Percentiles rank a stretch among this genome's conserved stretches.
Evolutionary conservation across 441 rosid species (phyloP).

Genomic region (Eruca vesicaria): DNA sequence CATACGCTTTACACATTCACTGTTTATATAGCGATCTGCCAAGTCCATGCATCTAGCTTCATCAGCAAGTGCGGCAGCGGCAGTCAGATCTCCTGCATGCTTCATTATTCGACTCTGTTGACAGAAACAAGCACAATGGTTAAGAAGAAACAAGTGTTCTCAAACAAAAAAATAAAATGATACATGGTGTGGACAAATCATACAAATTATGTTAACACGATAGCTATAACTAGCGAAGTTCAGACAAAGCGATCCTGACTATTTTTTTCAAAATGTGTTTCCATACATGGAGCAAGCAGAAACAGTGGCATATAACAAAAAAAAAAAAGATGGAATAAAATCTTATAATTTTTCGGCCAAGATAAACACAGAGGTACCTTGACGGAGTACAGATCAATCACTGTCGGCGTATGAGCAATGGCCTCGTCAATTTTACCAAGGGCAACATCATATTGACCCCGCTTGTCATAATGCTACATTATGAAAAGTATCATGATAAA

Average conservation of each 20-base stretch:
- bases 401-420: conserved; percentile 94
- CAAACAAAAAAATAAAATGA: neutral
- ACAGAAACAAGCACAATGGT: conserved; percentile 15
- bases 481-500: conserved; percentile 6
- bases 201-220: conserved; percentile 1
- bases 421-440: conserved; percentile 90
- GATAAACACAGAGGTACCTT: conserved; percentile 64
- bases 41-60: conserved; percentile 99
- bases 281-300: neutral
- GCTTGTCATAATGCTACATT: conserved; percentile 95
- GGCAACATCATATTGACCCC: conserved; percentile 80
- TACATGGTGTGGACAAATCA: neutral
- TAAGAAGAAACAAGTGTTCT: conserved; percentile 10
- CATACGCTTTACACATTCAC: conserved; percentile 99
- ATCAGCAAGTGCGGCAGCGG: conserved; percentile 99
- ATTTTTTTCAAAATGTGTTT: conserved; percentile 2
- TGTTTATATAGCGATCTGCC: conserved; percentile 96
- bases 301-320: neutral
- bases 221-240: conserved; percentile 4
- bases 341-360: neutral
- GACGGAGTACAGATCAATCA: conserved; percentile 89
- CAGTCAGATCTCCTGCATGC: conserved; percentile 96
- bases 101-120: conserved; percentile 95
- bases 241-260: conserved; percentile 12
- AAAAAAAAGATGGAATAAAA: neutral